Base-by-base conservation (phyloP, 2,329 filamentous ascomycete species). In the Penicillium sp. region DNA sequence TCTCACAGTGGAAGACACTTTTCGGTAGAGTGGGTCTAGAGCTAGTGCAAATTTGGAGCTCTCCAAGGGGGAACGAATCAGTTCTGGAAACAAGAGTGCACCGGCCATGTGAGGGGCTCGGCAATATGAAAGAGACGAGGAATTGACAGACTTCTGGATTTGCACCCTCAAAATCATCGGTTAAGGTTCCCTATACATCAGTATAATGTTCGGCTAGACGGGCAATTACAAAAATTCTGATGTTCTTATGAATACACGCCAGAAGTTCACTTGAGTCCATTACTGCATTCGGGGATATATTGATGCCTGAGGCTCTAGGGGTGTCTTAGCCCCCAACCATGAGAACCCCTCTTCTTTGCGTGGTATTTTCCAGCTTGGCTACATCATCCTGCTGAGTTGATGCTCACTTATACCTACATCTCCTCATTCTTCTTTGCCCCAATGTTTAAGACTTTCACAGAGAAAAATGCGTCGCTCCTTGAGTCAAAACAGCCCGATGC, bases 391-490 rank as follows among this genome's bases (percentile, higher is more conserved):
- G n/a, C 19, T 19, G 1, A 11, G 14, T 36, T 4, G 14, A 22
- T 22, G 18, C 16, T 19, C 47, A 18, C 18, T 19, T 14, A n/a
- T 13, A 9, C 24, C 44, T 37, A 6, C 6, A 37, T n/a, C 35
- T 6, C 16, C 3, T 27, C 49, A 6, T 24, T 18, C 1, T 27
- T 27, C 14, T 18, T 51, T 40, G 10, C 18, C 41, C 14, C 18
- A 58, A 73, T 75, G 71, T 74, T 72, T 57, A 74, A 73, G 50
- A 70, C 66, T 51, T 39, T 75, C 18, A 74, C 71, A 61, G 70
- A 70, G 54, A 73, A 72, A 66, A 66, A 66, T 66, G 69, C 58
- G 31, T 58, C 61, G 53, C 62, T 69, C 19, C 71, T 73, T 51
- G 72, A 72, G 14, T 66, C 69, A 22, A 69, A 67, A 31, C 54